These are phyloP conservation scores for Talaromyces proteolyticus DNA, from an alignment of 495 filamentous ascomycete species.

Conservation along the genomic window DNA sequence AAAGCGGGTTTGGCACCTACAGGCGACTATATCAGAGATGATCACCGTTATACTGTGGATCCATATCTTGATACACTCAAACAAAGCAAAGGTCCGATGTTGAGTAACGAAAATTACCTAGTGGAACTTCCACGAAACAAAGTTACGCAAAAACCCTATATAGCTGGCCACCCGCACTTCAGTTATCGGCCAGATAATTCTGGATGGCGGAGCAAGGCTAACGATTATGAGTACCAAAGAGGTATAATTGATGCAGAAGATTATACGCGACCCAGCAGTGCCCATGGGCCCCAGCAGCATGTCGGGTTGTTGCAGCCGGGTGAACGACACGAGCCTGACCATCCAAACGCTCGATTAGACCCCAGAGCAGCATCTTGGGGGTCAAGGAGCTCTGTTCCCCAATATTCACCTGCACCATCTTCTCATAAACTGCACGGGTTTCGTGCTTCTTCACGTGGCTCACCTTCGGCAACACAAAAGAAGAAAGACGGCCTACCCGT, in stretches of 20 bases:
- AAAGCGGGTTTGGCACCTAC: neutral
- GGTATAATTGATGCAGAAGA: neutral
- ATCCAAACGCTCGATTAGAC: neutral
- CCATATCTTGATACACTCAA: neutral
- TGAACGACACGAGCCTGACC: neutral
- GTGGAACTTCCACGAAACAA: neutral
- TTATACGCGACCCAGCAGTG: neutral
- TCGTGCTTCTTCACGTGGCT: conserved; percentile 1
- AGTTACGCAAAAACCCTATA: neutral
- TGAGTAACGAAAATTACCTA: neutral
- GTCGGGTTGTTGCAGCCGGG: neutral
- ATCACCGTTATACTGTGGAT: neutral
- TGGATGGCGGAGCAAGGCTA: conserved; percentile 1
- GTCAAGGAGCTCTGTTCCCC: neutral
- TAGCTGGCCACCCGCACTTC: neutral
- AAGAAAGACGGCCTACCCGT: conserved; percentile 6
- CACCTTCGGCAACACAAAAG: neutral
- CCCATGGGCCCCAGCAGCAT: neutral
- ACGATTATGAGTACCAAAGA: neutral
- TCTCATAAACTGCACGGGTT: neutral
- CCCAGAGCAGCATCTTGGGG: neutral
- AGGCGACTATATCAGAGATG: neutral
- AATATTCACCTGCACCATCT: neutral
- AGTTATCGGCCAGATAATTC: neutral
- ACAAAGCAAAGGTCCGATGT: neutral